phyloP scores from a whole-genome alignment of 2,329 filamentous ascomycete genomes.

The Rachicladosporium sp. region DNA sequence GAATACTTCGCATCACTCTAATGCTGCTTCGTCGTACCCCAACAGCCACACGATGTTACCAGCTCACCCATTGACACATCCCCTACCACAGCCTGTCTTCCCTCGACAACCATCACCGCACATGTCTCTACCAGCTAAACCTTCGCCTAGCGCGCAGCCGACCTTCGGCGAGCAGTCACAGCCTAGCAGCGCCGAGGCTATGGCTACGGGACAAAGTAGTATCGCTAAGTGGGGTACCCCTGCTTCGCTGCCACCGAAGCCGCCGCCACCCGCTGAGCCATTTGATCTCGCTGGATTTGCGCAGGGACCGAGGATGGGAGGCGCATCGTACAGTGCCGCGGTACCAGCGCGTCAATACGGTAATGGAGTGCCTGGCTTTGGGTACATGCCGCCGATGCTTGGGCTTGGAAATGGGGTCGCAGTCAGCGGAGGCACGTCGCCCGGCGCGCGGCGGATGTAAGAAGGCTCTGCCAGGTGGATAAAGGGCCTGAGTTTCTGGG shows the following conservation, averaged over 20 bases:
- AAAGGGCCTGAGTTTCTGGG: too few species aligned
- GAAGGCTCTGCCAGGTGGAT: too few species aligned
- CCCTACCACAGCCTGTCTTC: constrained; percentile 26
- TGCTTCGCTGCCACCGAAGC: constrained; percentile 43
- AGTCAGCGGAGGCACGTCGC: too few species aligned
- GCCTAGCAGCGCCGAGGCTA: background rate
- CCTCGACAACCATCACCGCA: constrained; percentile 22
- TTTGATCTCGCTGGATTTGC: constrained; percentile 9
- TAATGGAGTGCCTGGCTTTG: too few species aligned
- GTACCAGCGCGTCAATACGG: too few species aligned
- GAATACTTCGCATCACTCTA: constrained; percentile 4
- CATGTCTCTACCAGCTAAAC: constrained; percentile 22
- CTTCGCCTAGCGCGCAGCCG: constrained; percentile 5
- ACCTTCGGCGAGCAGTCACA: background rate
- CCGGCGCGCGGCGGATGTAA: too few species aligned
- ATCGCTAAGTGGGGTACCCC: constrained; percentile 47
- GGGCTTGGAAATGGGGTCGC: too few species aligned
- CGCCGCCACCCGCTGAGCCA: constrained; percentile 33
- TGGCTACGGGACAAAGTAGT: constrained; percentile 27
- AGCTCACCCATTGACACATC: constrained; percentile 21
- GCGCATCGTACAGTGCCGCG: too few species aligned
- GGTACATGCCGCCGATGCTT: too few species aligned
- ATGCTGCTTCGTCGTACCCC: constrained; percentile 7
- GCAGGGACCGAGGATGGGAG: too few species aligned
- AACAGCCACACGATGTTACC: constrained; percentile 8